Conservation (phyloP, 352 stramenopile species). For the Globisporangium echinulatum region DNA sequence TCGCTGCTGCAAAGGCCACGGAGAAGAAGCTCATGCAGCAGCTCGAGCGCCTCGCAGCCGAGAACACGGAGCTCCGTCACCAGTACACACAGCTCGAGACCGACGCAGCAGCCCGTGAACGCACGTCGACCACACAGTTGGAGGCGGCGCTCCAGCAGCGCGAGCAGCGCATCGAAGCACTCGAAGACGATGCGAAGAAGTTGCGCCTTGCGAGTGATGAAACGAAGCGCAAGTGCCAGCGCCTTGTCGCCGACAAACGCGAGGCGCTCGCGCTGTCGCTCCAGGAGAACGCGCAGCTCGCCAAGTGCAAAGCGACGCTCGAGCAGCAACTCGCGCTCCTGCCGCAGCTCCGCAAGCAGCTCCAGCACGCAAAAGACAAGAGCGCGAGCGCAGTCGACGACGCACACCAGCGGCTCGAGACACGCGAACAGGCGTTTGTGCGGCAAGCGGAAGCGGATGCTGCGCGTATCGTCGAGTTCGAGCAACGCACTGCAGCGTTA, state of each 20-base stretch:
- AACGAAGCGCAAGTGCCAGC: slow-evolving; percentile 32
- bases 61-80: slow-evolving; percentile 10
- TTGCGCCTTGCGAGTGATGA: slow-evolving; percentile 14
- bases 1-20: slow-evolving; percentile 14
- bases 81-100: slow-evolving; percentile 21
- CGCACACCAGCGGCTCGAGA: slow-evolving; percentile 25
- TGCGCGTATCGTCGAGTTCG: slow-evolving; percentile 19
- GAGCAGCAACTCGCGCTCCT: slow-evolving; percentile 38
- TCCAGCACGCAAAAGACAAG: slow-evolving; percentile 44
- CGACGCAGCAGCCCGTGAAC: slow-evolving; percentile 23
- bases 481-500: slow-evolving; percentile 23
- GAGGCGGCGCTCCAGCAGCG: slow-evolving; percentile 20
- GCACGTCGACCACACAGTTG: slow-evolving; percentile 9
- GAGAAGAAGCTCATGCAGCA: slow-evolving; percentile 32
- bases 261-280: slow-evolving; percentile 40
- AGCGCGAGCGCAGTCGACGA: slow-evolving; percentile 23
- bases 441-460: slow-evolving; percentile 23
- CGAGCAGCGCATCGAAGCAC: slow-evolving; percentile 9
- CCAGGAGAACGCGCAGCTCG: slow-evolving; percentile 39
- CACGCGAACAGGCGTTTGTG: slow-evolving; percentile 48
- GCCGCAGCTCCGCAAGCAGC: slow-evolving; percentile 42
- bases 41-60: slow-evolving; percentile 20
- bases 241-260: slow-evolving; percentile 46
- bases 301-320: slow-evolving; percentile 19
- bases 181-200: slow-evolving; percentile 37